Percentiles rank a stretch among this genome's conserved stretches.
Evolutionary conservation across 2,329 filamentous ascomycete genomes (phyloP).

Genomic region (Tolypocladium nubicola): DNA sequence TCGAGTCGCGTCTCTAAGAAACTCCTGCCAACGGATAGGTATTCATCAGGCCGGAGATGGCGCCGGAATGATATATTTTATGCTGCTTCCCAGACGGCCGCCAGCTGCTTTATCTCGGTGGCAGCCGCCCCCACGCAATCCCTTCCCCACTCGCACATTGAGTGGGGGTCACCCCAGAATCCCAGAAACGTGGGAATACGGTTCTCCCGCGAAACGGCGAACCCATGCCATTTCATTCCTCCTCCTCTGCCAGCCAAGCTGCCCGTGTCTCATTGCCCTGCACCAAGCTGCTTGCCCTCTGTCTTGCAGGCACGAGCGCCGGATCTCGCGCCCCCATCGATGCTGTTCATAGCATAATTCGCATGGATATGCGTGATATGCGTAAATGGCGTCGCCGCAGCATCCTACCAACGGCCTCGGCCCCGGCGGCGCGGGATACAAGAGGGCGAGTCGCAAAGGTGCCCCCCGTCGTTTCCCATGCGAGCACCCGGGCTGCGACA

Average conservation of each 20-base stretch:
- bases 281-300: neutral
- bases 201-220: conserved; percentile 6
- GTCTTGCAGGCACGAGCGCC: neutral
- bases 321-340: neutral
- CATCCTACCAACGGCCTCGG: conserved; percentile 6
- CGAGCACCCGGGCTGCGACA: conserved; percentile 61
- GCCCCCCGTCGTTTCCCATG: conserved; percentile 48
- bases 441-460: conserved; percentile 40
- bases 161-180: conserved; percentile 10
- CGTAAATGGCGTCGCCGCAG: conserved; percentile 12
- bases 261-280: neutral
- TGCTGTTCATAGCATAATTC: neutral
- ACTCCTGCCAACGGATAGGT: neutral
- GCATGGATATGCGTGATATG: conserved; percentile 3
- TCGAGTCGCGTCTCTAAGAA: neutral
- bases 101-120: no score
- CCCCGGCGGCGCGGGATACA: conserved; percentile 22
- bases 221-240: neutral
- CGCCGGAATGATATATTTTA: neutral
- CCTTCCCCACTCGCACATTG: neutral
- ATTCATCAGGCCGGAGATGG: neutral
- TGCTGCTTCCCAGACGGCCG: neutral
- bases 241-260: neutral
- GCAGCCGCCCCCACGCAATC: neutral
- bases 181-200: conserved; percentile 2